Conservation (phyloP, 2,329 filamentous ascomycete species). For the Chaetomium globosum region DNA sequence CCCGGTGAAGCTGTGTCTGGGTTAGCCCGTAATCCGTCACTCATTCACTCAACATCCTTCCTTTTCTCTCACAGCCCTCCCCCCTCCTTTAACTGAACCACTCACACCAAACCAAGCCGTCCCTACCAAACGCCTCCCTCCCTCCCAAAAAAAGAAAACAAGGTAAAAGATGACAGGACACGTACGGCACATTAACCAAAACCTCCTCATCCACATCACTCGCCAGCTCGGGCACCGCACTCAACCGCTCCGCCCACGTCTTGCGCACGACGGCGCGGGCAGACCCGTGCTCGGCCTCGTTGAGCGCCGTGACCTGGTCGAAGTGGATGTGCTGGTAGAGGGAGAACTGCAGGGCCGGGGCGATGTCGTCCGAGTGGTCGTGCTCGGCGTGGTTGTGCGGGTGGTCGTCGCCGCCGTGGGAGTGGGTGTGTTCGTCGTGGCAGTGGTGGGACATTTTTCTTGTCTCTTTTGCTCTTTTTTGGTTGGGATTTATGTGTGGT, state of each 20-base stretch:
- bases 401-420: constrained; percentile 59
- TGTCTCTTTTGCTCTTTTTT: not conserved
- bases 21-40: not conserved
- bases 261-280: constrained; percentile 82
- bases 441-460: constrained; percentile 37
- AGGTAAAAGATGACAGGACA: constrained; percentile 20
- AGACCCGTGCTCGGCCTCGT: constrained; percentile 70
- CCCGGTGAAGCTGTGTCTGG: constrained; percentile 72
- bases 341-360: constrained; percentile 84
- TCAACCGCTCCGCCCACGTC: constrained; percentile 81
- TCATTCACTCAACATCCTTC: too few species aligned
- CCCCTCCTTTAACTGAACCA: not conserved
- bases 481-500: not conserved
- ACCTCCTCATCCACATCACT: constrained; percentile 92
- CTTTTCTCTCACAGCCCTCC: not conserved
- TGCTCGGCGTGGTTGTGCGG: constrained; percentile 79
- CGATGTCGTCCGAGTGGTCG: constrained; percentile 90
- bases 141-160: not conserved
- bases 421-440: constrained; percentile 47
- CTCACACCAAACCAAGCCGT: not conserved
- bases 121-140: not conserved
- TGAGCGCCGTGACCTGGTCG: constrained; percentile 78
- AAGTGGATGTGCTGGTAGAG: constrained; percentile 94
- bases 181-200: constrained; percentile 87
- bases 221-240: constrained; percentile 71